phyloP scores from a whole-genome alignment of 2,329 filamentous ascomycete species.

The Thelonectria blattea region DNA sequence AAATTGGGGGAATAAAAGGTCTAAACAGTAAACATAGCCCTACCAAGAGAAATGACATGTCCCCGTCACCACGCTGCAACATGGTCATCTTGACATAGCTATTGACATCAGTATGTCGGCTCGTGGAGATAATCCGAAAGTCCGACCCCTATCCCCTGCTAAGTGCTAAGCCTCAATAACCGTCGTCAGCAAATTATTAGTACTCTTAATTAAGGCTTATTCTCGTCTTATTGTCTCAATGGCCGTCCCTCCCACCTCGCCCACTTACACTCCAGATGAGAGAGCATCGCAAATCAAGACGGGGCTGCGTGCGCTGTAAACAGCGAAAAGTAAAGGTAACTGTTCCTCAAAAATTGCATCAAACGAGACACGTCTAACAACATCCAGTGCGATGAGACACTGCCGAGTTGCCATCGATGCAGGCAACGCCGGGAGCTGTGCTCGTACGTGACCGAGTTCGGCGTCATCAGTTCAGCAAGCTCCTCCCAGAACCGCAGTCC shows the following conservation, averaged over 20 bases:
- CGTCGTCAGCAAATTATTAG: background rate
- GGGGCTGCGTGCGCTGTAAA: slow-evolving; percentile 25
- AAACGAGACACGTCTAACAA: background rate
- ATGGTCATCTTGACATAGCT: background rate
- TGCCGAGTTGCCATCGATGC: slow-evolving; percentile 23
- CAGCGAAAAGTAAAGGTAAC: slow-evolving; percentile 25
- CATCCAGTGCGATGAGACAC: slow-evolving; percentile 24
- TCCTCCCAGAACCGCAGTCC: background rate
- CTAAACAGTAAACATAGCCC: background rate
- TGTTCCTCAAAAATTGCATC: too few relatives aligned
- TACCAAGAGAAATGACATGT: too few relatives aligned
- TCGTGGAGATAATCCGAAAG: background rate
- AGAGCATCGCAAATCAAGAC: slow-evolving; percentile 24
- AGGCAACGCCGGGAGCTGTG: slow-evolving; percentile 17
- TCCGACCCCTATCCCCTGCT: background rate
- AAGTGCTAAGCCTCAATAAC: background rate
- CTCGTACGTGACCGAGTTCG: slow-evolving; percentile 22
- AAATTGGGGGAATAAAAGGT: background rate
- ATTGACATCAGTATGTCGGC: background rate
- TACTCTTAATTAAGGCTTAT: background rate
- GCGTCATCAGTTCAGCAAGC: background rate
- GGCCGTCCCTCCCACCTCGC: background rate
- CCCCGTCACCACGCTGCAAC: background rate
- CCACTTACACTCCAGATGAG: background rate
- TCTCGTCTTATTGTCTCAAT: background rate